phyloP scores from a whole-genome alignment of 23 red algal species.

The Gracilaria vermiculophylla region DNA sequence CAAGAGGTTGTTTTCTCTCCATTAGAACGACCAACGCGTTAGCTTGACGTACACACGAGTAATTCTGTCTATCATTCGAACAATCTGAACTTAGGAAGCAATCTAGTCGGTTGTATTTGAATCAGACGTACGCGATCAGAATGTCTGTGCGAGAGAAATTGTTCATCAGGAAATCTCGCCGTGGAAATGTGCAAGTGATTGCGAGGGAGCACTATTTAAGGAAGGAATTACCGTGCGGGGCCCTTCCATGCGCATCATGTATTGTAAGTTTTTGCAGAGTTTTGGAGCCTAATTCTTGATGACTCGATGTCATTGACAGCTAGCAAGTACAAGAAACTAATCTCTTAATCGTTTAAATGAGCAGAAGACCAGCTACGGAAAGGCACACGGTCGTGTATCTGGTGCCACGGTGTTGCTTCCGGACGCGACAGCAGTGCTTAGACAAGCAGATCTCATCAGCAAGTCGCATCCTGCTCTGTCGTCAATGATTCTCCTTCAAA shows the following conservation, averaged over 20 bases:
- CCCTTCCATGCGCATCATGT: constrained; percentile 49
- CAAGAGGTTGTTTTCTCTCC: too few species aligned
- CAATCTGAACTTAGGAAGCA: background rate
- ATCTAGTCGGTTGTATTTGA: background rate
- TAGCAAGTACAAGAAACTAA: background rate
- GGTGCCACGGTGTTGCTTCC: constrained; percentile 49
- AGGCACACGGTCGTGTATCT: constrained; percentile 27
- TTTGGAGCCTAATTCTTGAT: too few species aligned
- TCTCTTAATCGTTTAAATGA: background rate
- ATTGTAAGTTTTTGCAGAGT: background rate
- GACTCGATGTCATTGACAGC: background rate
- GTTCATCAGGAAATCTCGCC: constrained; percentile 65
- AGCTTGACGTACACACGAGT: too few species aligned
- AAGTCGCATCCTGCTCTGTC: constrained; percentile 43
- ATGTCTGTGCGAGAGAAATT: constrained; percentile 84
- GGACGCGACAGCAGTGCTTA: constrained; percentile 61
- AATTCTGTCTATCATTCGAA: background rate
- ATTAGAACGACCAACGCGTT: too few species aligned
- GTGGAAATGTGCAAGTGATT: constrained; percentile 75
- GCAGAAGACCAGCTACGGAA: constrained; percentile 28
- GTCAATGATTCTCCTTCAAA: constrained; percentile 86
- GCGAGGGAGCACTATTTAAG: constrained; percentile 95
- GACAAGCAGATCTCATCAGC: constrained; percentile 65
- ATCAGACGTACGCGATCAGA: background rate
- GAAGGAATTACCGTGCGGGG: constrained; percentile 79